Base-by-base conservation (phyloP, 1,284 basidiomycete species). In the Trichosporon coremiiforme region DNA sequence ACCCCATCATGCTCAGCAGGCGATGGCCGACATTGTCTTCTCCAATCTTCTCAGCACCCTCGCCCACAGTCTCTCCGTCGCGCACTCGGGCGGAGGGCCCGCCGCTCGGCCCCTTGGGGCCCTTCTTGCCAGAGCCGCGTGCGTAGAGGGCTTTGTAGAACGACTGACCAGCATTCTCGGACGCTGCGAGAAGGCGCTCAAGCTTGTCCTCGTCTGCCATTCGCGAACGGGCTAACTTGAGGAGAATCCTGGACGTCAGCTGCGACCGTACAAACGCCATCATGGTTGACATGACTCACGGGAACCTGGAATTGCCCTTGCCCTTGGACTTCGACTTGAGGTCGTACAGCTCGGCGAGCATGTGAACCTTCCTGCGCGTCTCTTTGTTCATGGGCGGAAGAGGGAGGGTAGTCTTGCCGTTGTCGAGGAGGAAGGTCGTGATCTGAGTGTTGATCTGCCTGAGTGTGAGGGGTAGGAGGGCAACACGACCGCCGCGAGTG, bases 321-420 rank as follows among this genome's bases (percentile, higher is more conserved):
- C 93, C 93, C 72, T 90, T 89, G 76, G 91, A 93, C 74, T 86
- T 78, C 71, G 91, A 93, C 83, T 90, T 91, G 79, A 97, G 73
- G 25, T 86, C 87, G 80, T 95, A 95, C 68, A 88, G 89, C 7
- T 80, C 73, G 15, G 93, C 93, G 73, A 95, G 83, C 77, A 92
- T 87, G 78, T 97, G 94, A 0, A 94, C 86, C 67, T 85, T 85
- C 83, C 88, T 89, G 73, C 94, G 86, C 68, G 86, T 87, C 68
- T 85, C 85, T 82, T 91, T 93, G 74, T 88, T 86, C 85, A 92
- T 90, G 3, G 93, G 90, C 0, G 92, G 93, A 0, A 95, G 84
- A 1, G 86, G 82, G 86, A 94, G 88, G 0, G 85, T 86, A 47
- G 75, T 68, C 8, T 85, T 84, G 0, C 87, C 87, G 1, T 87